Conservation (phyloP, 345 rosid genomes). For the Aurinia saxatilis region DNA sequence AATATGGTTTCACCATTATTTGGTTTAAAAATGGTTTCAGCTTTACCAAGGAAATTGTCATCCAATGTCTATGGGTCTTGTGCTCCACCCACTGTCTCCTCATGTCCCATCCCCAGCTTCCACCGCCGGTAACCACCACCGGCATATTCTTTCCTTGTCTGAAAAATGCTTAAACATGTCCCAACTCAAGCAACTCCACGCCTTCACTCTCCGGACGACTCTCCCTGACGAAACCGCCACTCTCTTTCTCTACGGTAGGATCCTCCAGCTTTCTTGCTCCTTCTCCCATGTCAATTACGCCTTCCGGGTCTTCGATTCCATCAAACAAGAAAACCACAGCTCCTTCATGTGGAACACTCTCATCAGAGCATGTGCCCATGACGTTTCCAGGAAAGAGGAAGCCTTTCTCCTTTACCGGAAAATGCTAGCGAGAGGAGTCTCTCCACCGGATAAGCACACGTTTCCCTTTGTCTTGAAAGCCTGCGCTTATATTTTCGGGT, state of each 20-base stretch:
- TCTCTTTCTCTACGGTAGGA: conserved; percentile 49
- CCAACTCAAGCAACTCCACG: conserved; percentile 69
- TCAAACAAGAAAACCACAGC: conserved; percentile 32
- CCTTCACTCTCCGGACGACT: conserved; percentile 53
- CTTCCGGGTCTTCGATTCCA: conserved; percentile 38
- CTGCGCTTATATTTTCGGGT: conserved; percentile 56
- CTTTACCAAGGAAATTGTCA: background rate
- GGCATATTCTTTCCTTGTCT: conserved; percentile 34
- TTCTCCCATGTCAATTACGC: conserved; percentile 47
- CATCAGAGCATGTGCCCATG: conserved; percentile 59
- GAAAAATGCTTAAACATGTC: conserved; percentile 45
- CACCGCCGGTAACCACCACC: conserved; percentile 24
- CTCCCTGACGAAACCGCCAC: conserved; percentile 33
- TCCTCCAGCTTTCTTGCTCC: conserved; percentile 46
- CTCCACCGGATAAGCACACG: conserved; percentile 60
- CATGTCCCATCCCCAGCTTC: conserved; percentile 17
- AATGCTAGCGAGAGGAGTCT: conserved; percentile 52
- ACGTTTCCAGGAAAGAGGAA: conserved; percentile 41
- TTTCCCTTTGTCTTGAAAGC: conserved; percentile 83
- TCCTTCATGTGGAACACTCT: conserved; percentile 90
- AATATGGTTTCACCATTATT: no score
- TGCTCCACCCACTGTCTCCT: conserved; percentile 31
- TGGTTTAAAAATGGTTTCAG: no score
- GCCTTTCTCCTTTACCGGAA: conserved; percentile 38
- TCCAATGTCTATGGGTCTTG: conserved; percentile 25